Evolutionary conservation across 495 filamentous ascomycete species (phyloP).

Genomic region (Rhypophila decipiens): DNA sequence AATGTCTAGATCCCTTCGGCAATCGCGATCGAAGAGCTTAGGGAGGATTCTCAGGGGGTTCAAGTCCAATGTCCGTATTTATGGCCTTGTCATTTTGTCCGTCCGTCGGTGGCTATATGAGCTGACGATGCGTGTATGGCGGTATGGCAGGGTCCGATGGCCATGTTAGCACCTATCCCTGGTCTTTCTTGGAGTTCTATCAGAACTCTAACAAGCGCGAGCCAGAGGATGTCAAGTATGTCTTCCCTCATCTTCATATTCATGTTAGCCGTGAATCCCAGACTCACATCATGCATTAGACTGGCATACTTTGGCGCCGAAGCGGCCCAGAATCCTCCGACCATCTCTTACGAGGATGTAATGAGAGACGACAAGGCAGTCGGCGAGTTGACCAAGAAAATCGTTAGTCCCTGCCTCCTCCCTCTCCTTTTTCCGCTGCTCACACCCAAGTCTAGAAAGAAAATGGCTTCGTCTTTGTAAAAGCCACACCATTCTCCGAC

Average conservation of each 20-base stretch:
- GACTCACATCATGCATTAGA: neutral
- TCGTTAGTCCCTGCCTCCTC: conserved; percentile 14
- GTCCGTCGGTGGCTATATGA: neutral
- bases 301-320: conserved; percentile 10
- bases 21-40: no score
- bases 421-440: neutral
- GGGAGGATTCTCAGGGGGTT: neutral
- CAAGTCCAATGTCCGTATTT: neutral
- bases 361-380: conserved; percentile 37
- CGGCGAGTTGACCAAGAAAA: conserved; percentile 34
- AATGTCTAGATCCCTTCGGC: no score
- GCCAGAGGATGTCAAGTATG: conserved; percentile 1
- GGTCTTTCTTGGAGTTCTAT: conserved; percentile 47
- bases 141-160: conserved; percentile 28
- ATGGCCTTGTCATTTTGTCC: no score
- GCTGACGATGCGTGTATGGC: conserved; percentile 1
- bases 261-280: neutral
- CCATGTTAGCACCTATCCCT: conserved; percentile 51
- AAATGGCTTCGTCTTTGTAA: conserved; percentile 67
- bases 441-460: conserved; percentile 20
- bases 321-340: conserved; percentile 40
- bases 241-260: neutral
- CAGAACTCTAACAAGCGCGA: conserved; percentile 19
- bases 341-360: conserved; percentile 51
- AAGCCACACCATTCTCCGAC: conserved; percentile 52